These are phyloP conservation scores for Ophiostoma sp. DNA, from an alignment of 2,329 filamentous ascomycete genomes.

Conservation along the genomic window DNA sequence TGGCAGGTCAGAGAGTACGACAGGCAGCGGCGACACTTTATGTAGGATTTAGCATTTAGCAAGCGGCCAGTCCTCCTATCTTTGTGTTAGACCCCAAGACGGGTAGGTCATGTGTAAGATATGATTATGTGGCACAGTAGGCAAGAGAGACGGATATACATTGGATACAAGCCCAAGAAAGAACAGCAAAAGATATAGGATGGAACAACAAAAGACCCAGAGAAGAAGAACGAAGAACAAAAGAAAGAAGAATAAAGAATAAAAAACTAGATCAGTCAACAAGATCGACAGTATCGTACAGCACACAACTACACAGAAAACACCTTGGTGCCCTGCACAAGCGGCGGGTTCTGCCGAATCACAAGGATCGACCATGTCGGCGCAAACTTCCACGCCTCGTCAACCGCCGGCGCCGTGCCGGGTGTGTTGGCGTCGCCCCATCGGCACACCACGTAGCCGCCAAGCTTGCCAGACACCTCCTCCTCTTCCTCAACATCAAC, in stretches of 20 bases:
- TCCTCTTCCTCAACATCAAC: conserved; percentile 65
- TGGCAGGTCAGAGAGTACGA: too few species aligned
- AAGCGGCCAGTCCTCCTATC: too few species aligned
- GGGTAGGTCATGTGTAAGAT: too few species aligned
- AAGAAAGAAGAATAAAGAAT: background rate
- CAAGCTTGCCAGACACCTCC: conserved; percentile 37
- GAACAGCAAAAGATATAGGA: background rate
- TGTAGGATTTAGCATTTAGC: too few species aligned
- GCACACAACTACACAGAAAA: conserved; percentile 48
- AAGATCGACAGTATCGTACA: background rate
- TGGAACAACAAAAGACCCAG: background rate
- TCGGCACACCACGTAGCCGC: conserved; percentile 67
- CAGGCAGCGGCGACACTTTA: background rate
- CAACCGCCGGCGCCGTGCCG: conserved; percentile 72
- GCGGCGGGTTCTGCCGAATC: conserved; percentile 64
- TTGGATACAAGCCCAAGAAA: background rate
- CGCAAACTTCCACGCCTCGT: conserved; percentile 70
- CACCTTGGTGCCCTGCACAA: conserved; percentile 73
- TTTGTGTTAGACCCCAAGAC: too few species aligned
- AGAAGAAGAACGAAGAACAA: background rate
- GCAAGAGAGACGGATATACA: background rate
- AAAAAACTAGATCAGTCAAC: background rate
- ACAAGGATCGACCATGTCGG: conserved; percentile 75
- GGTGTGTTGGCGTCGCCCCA: conserved; percentile 80
- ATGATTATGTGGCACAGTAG: too few species aligned